Evolutionary conservation across 768 basidiomycete genomes (phyloP).

Genomic region (Trametes sanguinea): DNA sequence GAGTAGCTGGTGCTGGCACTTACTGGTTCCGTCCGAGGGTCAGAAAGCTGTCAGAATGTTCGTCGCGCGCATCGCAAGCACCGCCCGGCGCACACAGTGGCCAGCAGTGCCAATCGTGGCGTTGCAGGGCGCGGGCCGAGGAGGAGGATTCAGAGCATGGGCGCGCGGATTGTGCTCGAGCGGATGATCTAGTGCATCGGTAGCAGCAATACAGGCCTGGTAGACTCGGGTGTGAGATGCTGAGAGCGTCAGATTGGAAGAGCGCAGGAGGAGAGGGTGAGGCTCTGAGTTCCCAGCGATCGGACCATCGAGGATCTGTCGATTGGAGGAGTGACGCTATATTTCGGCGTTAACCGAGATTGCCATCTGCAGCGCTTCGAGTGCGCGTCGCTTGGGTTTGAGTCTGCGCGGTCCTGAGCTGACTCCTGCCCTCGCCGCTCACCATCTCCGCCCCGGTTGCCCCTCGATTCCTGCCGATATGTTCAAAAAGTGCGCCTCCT

Average conservation of each 20-base stretch:
- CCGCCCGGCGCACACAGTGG: background rate
- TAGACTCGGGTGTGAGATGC: too few relatives aligned
- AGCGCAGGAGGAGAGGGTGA: too few relatives aligned
- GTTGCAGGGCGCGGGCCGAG: background rate
- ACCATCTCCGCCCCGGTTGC: background rate
- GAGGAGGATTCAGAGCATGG: background rate
- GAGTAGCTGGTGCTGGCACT: background rate
- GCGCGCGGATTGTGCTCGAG: too few relatives aligned
- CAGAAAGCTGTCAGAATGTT: background rate
- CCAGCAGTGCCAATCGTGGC: background rate
- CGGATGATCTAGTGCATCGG: too few relatives aligned
- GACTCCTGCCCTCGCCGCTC: background rate
- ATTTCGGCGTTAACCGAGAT: background rate
- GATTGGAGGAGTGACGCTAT: background rate
- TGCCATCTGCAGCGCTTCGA: background rate
- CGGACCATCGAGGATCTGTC: background rate
- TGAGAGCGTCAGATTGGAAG: too few relatives aligned
- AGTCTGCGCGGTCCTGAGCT: background rate
- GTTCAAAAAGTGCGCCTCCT: conserved; percentile 69
- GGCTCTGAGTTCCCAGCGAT: too few relatives aligned
- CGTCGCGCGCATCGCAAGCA: background rate
- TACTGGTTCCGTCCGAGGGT: background rate
- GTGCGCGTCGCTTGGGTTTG: background rate
- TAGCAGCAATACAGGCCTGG: background rate
- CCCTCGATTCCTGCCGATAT: conserved; percentile 38